These are phyloP conservation scores for Dictyostelium firmibasis DNA, from an alignment of 78 protist species.

Conservation along the genomic window DNA sequence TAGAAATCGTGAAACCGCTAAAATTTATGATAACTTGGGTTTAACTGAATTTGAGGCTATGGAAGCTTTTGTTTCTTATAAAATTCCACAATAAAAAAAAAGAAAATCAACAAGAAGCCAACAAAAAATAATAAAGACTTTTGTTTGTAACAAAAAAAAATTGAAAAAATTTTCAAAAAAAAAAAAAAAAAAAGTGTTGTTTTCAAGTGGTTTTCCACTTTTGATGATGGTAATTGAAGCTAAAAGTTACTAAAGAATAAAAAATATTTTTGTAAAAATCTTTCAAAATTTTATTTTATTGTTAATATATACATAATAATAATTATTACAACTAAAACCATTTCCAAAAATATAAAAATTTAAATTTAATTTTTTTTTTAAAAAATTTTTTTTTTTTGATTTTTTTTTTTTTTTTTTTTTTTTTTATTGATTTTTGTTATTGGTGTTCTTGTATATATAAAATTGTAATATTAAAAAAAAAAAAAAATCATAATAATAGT, in stretches of 20 bases:
- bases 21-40: constrained; percentile 69
- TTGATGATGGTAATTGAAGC: too few species aligned
- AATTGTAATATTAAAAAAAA: not conserved
- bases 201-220: too few species aligned
- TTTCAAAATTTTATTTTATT: too few species aligned
- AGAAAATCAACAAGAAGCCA: not conserved
- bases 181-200: too few species aligned
- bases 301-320: too few species aligned
- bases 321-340: too few species aligned
- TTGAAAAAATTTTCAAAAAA: not conserved
- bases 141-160: not conserved
- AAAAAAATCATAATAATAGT: not conserved
- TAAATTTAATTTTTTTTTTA: too few species aligned
- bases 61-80: constrained; percentile 48
- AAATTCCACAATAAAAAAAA: not conserved
- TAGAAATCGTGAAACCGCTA: constrained; percentile 82
- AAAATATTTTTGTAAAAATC: too few species aligned
- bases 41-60: constrained; percentile 78
- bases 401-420: not conserved
- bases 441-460: not conserved
- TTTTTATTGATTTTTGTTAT: not conserved
- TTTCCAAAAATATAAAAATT: too few species aligned
- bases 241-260: too few species aligned
- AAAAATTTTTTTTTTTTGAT: not conserved
- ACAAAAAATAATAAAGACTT: not conserved